Conservation (phyloP, 495 filamentous ascomycete species). For the Parachaetomium inaequale region DNA sequence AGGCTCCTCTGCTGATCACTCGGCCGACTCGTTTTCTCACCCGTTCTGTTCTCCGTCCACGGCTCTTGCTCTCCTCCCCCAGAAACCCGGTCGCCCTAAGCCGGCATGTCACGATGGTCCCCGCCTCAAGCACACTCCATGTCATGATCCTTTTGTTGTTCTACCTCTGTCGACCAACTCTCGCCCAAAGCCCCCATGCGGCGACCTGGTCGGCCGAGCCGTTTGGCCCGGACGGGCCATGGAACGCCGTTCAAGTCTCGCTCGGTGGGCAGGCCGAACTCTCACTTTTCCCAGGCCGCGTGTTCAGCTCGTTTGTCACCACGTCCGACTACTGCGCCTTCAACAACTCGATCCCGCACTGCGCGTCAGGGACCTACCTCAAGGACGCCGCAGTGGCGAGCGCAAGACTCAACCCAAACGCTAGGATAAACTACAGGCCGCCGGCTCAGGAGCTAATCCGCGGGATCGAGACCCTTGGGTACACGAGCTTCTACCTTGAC, state of each 20-base stretch:
- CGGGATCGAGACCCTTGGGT: neutral
- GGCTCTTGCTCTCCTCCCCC: too few relatives aligned
- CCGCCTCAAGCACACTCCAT: too few relatives aligned
- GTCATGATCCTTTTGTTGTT: too few relatives aligned
- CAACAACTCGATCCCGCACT: slow-evolving; percentile 7
- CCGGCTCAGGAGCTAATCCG: neutral
- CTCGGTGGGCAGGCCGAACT: slow-evolving; percentile 31
- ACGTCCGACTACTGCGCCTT: slow-evolving; percentile 9
- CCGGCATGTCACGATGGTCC: too few relatives aligned
- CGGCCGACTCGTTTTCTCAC: too few relatives aligned
- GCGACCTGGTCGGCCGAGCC: neutral
- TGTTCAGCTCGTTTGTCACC: neutral
- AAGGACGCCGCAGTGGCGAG: too few relatives aligned
- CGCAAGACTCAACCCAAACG: too few relatives aligned
- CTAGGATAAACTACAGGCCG: neutral
- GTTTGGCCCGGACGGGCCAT: slow-evolving; percentile 38
- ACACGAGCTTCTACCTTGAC: neutral
- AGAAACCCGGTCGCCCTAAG: too few relatives aligned
- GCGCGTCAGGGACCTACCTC: slow-evolving; percentile 2
- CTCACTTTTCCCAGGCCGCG: slow-evolving; percentile 29
- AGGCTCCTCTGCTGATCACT: too few relatives aligned
- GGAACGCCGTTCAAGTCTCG: slow-evolving; percentile 35
- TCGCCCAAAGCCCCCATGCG: too few relatives aligned
- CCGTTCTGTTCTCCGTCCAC: too few relatives aligned
- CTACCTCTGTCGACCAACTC: too few relatives aligned